These are phyloP conservation scores for Solanum corneliomulleri DNA, from an alignment of 257 asterid species.

Conservation along the genomic window DNA sequence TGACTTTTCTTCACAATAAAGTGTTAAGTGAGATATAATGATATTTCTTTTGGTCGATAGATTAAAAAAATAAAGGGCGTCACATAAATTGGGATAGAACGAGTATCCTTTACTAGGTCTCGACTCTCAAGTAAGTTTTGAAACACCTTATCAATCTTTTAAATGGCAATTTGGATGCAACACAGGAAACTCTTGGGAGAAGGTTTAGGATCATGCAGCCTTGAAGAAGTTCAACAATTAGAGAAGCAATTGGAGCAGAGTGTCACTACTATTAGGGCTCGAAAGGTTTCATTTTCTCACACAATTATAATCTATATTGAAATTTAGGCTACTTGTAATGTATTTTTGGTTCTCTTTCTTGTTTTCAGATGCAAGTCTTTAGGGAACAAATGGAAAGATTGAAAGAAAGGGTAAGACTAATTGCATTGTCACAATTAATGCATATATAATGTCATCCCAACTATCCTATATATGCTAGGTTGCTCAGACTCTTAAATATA, in stretches of 20 bases:
- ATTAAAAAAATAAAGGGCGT: background rate
- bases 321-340: background rate
- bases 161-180: background rate
- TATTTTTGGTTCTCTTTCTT: background rate
- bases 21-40: background rate
- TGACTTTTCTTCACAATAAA: background rate
- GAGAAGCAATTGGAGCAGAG: conserved; percentile 79
- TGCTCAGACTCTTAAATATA: background rate
- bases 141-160: background rate
- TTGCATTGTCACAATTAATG: background rate
- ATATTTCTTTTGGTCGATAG: too few species aligned
- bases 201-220: conserved; percentile 44
- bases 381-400: conserved; percentile 57
- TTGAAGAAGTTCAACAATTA: conserved; percentile 64
- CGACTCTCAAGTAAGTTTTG: background rate
- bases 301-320: background rate
- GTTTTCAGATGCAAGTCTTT: conserved; percentile 62
- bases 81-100: background rate
- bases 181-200: conserved; percentile 86
- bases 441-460: background rate
- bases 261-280: conserved; percentile 45
- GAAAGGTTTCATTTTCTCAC: conserved; percentile 37
- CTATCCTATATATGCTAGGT: background rate
- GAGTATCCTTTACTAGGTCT: background rate
- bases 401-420: conserved; percentile 56